Conservation (phyloP, 495 filamentous ascomycete genomes). For the Evernia prunastri region DNA sequence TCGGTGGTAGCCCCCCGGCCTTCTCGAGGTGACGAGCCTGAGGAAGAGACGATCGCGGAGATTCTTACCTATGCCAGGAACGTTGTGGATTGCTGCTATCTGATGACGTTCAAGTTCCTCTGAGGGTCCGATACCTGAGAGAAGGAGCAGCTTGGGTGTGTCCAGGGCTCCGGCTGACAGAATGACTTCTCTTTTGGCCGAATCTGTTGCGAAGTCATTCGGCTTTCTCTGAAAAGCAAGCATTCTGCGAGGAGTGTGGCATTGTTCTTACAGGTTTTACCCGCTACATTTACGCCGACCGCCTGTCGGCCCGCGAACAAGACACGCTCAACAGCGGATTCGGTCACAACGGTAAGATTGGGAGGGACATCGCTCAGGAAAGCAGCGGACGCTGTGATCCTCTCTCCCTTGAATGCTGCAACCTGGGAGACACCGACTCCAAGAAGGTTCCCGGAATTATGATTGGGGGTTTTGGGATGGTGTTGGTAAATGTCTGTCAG, state of each 20-base stretch:
- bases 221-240: no score
- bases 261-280: constrained; percentile 28
- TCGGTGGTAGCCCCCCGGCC: constrained; percentile 14
- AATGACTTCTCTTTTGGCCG: constrained; percentile 51
- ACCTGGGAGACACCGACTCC: constrained; percentile 49
- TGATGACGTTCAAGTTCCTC: constrained; percentile 44
- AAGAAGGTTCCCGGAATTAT: constrained; percentile 55
- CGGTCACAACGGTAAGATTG: constrained; percentile 48
- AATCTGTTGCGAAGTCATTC: no score
- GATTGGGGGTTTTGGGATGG: constrained; percentile 45
- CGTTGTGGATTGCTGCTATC: constrained; percentile 46
- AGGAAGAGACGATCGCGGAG: constrained; percentile 48
- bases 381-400: constrained; percentile 46
- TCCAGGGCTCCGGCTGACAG: constrained; percentile 53
- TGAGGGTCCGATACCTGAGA: constrained; percentile 56
- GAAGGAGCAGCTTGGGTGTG: constrained; percentile 55
- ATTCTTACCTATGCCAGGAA: constrained; percentile 50
- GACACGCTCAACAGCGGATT: constrained; percentile 44
- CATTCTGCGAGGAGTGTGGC: background rate
- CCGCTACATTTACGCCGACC: constrained; percentile 44
- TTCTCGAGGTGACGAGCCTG: constrained; percentile 14
- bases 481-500: constrained; percentile 39
- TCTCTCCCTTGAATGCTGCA: constrained; percentile 38
- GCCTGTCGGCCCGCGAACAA: constrained; percentile 46
- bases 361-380: constrained; percentile 37